Conservation (phyloP, 176 grass and related monocot genomes). For the Oryza punctata region DNA sequence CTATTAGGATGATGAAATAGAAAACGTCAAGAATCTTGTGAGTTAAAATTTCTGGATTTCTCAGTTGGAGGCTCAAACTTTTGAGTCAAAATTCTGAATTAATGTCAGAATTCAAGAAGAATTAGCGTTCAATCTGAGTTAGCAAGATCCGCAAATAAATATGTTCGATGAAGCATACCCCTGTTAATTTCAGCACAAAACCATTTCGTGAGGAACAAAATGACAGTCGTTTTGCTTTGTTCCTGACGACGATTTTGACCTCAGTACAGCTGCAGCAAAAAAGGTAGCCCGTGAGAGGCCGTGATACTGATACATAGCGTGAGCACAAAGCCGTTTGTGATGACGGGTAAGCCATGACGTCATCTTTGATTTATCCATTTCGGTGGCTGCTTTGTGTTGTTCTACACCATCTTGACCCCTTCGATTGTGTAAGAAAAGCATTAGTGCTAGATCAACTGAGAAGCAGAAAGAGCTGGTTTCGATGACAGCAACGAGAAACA, state of each 20-base stretch:
- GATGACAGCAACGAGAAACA: background rate
- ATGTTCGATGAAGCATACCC: too few relatives aligned
- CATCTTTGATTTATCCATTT: conserved; percentile 3
- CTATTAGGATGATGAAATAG: too few relatives aligned
- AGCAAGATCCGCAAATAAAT: too few relatives aligned
- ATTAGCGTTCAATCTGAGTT: too few relatives aligned
- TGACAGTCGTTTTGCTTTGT: background rate
- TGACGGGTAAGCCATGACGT: conserved; percentile 6
- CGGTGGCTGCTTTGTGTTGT: background rate
- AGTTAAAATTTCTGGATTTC: too few relatives aligned
- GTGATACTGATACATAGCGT: background rate
- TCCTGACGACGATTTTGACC: background rate
- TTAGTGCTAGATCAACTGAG: background rate
- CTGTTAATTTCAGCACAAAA: background rate
- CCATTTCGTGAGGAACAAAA: background rate
- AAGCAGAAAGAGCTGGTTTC: background rate
- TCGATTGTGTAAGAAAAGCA: background rate
- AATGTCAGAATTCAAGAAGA: background rate
- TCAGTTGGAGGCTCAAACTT: background rate
- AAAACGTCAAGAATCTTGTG: background rate
- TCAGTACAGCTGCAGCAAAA: background rate
- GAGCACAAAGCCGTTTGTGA: conserved; percentile 22
- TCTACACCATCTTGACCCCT: background rate
- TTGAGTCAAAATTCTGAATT: background rate
- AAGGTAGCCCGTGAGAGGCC: background rate